A percentile compares a stretch with the other conserved stretches of the same genome.
Evolutionary conservation across 345 rosid genomes (phyloP).

Genomic region (Arabis hirsuta): DNA sequence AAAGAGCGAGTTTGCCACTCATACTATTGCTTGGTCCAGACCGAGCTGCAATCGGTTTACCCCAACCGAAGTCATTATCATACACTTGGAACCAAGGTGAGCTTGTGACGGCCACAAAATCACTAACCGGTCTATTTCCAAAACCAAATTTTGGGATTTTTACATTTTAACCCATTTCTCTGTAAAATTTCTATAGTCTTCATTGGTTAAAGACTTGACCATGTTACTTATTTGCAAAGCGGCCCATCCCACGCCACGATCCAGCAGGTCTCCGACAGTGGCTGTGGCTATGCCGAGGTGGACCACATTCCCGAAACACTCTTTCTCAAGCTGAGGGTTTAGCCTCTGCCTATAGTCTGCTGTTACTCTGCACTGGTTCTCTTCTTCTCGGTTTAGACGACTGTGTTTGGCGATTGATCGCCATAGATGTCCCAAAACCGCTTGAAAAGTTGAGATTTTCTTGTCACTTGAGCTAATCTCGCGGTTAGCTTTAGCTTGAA

Average conservation of each 20-base stretch:
- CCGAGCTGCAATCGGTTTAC: slow-evolving; percentile 21
- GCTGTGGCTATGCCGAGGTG: background rate
- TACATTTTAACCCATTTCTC: slow-evolving; percentile 17
- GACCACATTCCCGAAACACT: slow-evolving; percentile 26
- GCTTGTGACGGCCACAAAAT: background rate
- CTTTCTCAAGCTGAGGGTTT: slow-evolving; percentile 32
- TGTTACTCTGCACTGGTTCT: background rate
- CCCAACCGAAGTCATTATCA: slow-evolving; percentile 51
- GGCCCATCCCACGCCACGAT: slow-evolving; percentile 16
- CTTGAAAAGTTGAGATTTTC: slow-evolving; percentile 45
- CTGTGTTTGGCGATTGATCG: background rate
- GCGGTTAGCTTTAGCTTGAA: slow-evolving; percentile 45
- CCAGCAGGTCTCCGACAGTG: slow-evolving; percentile 16
- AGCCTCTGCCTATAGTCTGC: slow-evolving; percentile 32
- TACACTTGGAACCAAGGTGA: slow-evolving; percentile 52
- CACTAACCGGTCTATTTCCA: background rate
- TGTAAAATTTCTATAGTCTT: background rate
- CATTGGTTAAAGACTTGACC: slow-evolving; percentile 22
- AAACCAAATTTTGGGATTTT: background rate
- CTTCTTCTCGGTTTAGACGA: slow-evolving; percentile 20
- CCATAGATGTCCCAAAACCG: slow-evolving; percentile 42
- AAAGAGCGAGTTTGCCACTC: slow-evolving; percentile 12
- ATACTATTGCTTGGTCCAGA: slow-evolving; percentile 17
- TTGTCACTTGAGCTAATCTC: slow-evolving; percentile 4
- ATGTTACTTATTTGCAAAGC: slow-evolving; percentile 11